Evolutionary conservation across 106 monocot species (phyloP).

Genomic region (Apostasia shenzhenica): DNA sequence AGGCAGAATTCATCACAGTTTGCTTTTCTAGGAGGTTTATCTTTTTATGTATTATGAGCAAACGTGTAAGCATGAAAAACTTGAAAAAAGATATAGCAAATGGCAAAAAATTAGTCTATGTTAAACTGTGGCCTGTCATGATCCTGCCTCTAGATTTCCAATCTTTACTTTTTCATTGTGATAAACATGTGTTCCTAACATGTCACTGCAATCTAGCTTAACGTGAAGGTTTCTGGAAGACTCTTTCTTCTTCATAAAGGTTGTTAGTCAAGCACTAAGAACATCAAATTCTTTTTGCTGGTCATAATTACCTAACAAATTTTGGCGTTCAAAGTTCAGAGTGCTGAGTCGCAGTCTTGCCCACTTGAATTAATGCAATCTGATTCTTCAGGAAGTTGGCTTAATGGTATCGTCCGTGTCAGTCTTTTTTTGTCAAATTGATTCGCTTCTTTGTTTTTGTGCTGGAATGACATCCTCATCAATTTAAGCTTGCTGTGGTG

Average conservation of each 20-base stretch:
- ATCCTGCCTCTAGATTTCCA: too few relatives aligned
- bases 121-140: too few relatives aligned
- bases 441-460: constrained; percentile 6
- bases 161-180: too few relatives aligned
- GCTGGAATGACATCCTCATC: constrained; percentile 20
- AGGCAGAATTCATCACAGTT: too few relatives aligned
- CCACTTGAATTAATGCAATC: constrained; percentile 12
- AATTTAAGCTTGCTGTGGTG: constrained; percentile 7
- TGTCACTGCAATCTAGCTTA: too few relatives aligned
- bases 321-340: constrained; percentile 3
- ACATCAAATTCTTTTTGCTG: background rate
- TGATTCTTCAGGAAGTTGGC: constrained; percentile 12
- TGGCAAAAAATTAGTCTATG: too few relatives aligned
- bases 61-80: too few relatives aligned
- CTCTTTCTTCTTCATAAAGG: background rate
- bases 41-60: too few relatives aligned
- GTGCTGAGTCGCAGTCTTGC: constrained; percentile 4
- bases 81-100: too few relatives aligned
- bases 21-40: too few relatives aligned
- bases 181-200: too few relatives aligned
- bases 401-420: constrained; percentile 14
- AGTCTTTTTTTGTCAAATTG: constrained; percentile 6
- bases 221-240: background rate
- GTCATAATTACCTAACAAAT: background rate
- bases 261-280: background rate